Base-by-base conservation (phyloP, 108 stramenopile species). In the Nannochloropsis salina region DNA sequence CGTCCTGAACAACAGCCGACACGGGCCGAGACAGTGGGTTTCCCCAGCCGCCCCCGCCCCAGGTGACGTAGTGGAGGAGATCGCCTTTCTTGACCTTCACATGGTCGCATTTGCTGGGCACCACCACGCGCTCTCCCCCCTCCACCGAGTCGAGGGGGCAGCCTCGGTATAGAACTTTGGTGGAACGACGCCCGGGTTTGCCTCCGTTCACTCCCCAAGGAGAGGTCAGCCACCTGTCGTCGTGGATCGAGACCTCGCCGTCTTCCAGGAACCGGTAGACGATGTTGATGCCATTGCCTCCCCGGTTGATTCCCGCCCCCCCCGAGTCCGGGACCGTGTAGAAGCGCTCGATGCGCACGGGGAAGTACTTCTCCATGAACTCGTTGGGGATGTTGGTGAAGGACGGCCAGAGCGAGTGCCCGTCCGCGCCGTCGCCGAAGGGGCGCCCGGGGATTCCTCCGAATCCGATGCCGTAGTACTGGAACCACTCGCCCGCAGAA, bases 261-360 rank as follows among this genome's bases (percentile, higher is more conserved):
- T 74, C 61, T n/a, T 74, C 61, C 61, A 74, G 8, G n/a, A 74
- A 74, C 61, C 61, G 61, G n/a, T 74, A 74, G 20, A 74, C 61
- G n/a, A 74, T 74, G n/a, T 74, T 74, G n/a, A 74, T 74, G 20
- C 61, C 61, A 74, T 74, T 74, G 20, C 61, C 61, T n/a, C 61
- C 61, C 61, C 61, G 15, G n/a, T 74, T 15, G 20, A 74, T n/a
- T n/a, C 61, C 61, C 61, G 61, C 2, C 61, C 61, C 61, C 4
- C 61, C 61, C 61, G 61, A 74, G 61, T 74, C n/a, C 8, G 61
- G 61, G 20, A 74, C 61, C 61, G 61, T 74, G 6, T 74, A 74
- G n/a, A 74, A 74, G 3, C 61, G 61, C 6, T 74, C 61, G n/a
- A 74, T 74, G 20, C 61, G 15, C 61, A 74, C 61, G 4, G 61